Percentiles rank a stretch among this genome's conserved stretches.
These are phyloP conservation scores for Cryphonectria nitschkei DNA, from an alignment of 2,329 filamentous ascomycete species.

Conservation along the genomic window DNA sequence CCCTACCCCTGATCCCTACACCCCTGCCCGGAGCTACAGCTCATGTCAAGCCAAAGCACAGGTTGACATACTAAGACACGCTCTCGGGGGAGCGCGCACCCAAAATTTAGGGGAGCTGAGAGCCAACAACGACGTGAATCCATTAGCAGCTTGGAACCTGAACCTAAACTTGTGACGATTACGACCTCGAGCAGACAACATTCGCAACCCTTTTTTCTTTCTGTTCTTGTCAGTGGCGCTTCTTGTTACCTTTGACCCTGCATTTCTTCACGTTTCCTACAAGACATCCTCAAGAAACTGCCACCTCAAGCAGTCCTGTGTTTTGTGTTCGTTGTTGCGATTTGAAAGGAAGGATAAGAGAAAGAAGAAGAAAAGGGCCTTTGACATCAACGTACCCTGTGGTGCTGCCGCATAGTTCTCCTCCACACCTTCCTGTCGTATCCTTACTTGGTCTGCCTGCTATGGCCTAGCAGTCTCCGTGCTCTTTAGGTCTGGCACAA, in stretches of 20 bases:
- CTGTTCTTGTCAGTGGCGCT: neutral
- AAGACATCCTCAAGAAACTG: neutral
- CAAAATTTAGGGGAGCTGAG: slow-evolving; percentile 17
- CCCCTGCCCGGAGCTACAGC: slow-evolving; percentile 5
- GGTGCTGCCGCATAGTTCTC: slow-evolving; percentile 1
- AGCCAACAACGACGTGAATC: slow-evolving; percentile 12
- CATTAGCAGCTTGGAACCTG: slow-evolving; percentile 1
- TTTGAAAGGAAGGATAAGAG: neutral
- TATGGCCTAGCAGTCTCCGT: slow-evolving; percentile 26
- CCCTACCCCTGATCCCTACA: slow-evolving; percentile 4
- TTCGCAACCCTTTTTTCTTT: neutral
- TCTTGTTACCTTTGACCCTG: neutral
- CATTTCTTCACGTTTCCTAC: neutral
- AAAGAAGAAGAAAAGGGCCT: slow-evolving; percentile 10
- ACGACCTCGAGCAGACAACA: neutral
- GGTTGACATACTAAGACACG: slow-evolving; percentile 16
- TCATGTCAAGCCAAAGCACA: slow-evolving; percentile 12
- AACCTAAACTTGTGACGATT: slow-evolving; percentile 3
- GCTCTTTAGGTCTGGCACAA: slow-evolving; percentile 21
- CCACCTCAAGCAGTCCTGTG: neutral
- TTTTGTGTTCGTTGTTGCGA: neutral
- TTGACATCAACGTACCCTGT: slow-evolving; percentile 11
- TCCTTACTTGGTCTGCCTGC: slow-evolving; percentile 17
- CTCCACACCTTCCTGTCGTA: neutral
- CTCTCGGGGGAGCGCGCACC: slow-evolving; percentile 14